Base-by-base conservation (phyloP, 2,329 filamentous ascomycete species). In the Capronia americana region DNA sequence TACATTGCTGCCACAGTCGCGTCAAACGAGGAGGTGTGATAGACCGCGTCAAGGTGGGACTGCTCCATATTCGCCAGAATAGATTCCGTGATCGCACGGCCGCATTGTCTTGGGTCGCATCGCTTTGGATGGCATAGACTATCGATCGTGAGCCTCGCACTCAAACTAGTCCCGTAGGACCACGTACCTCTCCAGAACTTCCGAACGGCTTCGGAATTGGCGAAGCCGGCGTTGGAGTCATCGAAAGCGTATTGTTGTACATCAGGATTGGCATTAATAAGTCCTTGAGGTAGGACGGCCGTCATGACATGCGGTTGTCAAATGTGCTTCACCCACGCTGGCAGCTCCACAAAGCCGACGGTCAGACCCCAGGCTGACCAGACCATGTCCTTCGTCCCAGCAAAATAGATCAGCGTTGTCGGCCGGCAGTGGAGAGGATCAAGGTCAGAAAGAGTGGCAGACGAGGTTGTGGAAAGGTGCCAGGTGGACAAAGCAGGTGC, bases 11-110 rank as follows among this genome's bases (percentile, higher is more conserved):
- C 67, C 84, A 84, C 53, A 84, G 73, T 4, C 61, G 72, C 10
- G 80, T 79, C 62, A 85, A 71, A 10, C 73, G 78, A 11, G 75
- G 74, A 23, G 79, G 77, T 55, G 74, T 77, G 8, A 84, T 76
- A 6, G 73, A 75, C 14, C 73, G 69, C 20, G 74, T 73, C 14
- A 83, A 75, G 7, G 71, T 72, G 6, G 76, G 72, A 61, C 76
- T 81, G 57, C 81, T 76, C 82, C 81, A 84, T 68, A 85, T 80
- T 61, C 83, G 76, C 83, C 83, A 85, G 71, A 85, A 85, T 32
- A 85, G 76, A 71, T 84, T 83, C 65, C 84, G 81, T n/a, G 84
- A 74, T 64, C 83, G 77, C 61, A 74, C 73, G 54, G 81, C 81
- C 4, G 75, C 74, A 48, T 77, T 74, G 65, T 80, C 77, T 48